These are phyloP conservation scores for Coemansia sp. DNA, from an alignment of 192 early-diverging fungal genomes.

Conservation along the genomic window DNA sequence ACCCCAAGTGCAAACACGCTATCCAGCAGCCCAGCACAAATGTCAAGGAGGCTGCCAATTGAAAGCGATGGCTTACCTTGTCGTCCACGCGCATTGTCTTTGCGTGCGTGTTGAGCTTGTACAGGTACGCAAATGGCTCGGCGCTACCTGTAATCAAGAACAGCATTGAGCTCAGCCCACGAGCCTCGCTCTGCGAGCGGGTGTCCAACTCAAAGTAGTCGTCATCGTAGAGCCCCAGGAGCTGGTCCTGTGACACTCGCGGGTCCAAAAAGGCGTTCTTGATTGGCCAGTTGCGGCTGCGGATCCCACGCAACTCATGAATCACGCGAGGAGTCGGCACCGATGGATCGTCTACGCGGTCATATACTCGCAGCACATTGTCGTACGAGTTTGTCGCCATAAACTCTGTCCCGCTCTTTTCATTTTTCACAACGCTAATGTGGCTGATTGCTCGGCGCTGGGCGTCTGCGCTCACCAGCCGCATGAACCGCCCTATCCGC, in stretches of 20 bases:
- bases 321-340: constrained; percentile 65
- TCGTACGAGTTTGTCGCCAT: constrained; percentile 93
- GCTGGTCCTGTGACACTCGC: constrained; percentile 44
- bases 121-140: constrained; percentile 67
- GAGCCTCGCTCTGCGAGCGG: constrained; percentile 47
- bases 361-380: constrained; percentile 92
- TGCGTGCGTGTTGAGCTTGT: constrained; percentile 47
- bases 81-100: constrained; percentile 43
- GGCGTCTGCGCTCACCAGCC: constrained; percentile 29
- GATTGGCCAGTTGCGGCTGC: constrained; percentile 95
- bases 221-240: constrained; percentile 44
- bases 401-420: constrained; percentile 63
- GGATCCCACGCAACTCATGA: constrained; percentile 85
- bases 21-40: not conserved
- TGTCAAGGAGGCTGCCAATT: not conserved
- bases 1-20: not conserved
- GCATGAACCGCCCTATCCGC: constrained; percentile 61
- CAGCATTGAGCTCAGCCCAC: constrained; percentile 46
- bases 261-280: constrained; percentile 76
- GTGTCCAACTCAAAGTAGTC: constrained; percentile 53
- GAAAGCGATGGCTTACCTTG: constrained; percentile 34
- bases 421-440: constrained; percentile 47
- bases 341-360: constrained; percentile 79
- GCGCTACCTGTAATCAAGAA: constrained; percentile 67
- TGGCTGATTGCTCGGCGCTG: constrained; percentile 46